These are phyloP conservation scores for Ceratocystis alfenasii DNA, from an alignment of 2,329 filamentous ascomycete species.

Conservation along the genomic window DNA sequence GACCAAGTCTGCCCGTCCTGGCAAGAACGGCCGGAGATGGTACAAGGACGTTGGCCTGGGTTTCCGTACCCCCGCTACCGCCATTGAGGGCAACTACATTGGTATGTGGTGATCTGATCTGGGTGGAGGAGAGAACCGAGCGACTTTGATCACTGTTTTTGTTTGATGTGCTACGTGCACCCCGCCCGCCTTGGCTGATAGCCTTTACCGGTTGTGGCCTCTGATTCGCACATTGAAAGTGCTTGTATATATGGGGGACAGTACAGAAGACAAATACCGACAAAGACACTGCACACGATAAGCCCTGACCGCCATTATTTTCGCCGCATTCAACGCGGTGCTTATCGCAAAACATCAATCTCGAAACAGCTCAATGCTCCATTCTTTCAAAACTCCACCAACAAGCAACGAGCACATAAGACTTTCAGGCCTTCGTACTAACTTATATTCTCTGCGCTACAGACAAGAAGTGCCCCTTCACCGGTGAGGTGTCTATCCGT, in stretches of 20 bases:
- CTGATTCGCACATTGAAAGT: too few species aligned
- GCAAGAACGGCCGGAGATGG: slow-evolving; percentile 86
- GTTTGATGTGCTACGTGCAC: background rate
- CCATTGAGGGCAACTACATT: slow-evolving; percentile 98
- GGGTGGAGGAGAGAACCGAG: background rate
- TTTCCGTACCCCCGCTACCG: slow-evolving; percentile 96
- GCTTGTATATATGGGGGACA: background rate
- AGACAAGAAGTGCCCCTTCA: slow-evolving; percentile 99
- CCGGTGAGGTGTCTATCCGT: slow-evolving; percentile 96
- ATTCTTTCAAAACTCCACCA: background rate
- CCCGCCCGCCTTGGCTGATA: too few species aligned
- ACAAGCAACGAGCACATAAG: background rate
- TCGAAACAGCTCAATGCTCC: background rate
- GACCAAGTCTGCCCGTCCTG: slow-evolving; percentile 69
- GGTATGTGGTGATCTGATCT: slow-evolving; percentile 51
- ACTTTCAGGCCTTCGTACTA: background rate
- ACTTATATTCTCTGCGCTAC: slow-evolving; percentile 24
- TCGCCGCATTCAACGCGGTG: background rate
- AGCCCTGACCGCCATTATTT: background rate
- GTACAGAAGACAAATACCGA: background rate
- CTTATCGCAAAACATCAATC: background rate
- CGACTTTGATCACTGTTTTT: background rate
- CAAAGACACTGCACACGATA: background rate
- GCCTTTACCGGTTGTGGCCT: background rate
- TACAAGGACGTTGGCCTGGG: slow-evolving; percentile 99